Conservation (phyloP, 371 early-diverging fungal species). For the Rhizopus arrhizus region DNA sequence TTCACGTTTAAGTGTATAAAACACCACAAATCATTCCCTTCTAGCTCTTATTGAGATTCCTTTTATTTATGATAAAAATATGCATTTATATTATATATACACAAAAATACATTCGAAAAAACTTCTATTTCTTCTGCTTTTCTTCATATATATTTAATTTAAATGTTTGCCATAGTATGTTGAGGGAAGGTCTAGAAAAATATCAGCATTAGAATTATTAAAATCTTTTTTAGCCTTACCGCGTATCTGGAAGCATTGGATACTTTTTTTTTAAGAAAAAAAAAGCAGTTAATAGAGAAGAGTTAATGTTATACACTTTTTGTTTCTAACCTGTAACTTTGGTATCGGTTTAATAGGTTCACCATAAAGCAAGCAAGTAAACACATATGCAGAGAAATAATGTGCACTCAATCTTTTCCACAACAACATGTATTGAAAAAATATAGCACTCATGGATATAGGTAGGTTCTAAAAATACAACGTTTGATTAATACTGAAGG, state of each 20-base stretch:
- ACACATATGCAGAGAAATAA: conserved; percentile 60
- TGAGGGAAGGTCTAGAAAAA: conserved; percentile 23
- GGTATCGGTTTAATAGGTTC: conserved; percentile 65
- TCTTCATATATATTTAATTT: conserved; percentile 25
- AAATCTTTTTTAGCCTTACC: conserved; percentile 30
- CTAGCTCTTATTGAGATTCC: no score
- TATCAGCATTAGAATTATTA: background rate
- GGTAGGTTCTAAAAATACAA: conserved; percentile 51
- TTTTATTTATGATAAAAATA: no score
- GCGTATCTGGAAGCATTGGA: conserved; percentile 63
- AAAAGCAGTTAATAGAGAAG: conserved; percentile 1
- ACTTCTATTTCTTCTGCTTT: background rate
- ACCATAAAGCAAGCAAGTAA: conserved; percentile 60
- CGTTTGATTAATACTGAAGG: background rate
- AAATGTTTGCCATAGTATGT: conserved; percentile 30
- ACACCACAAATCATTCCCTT: no score
- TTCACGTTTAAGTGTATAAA: no score
- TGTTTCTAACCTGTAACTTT: conserved; percentile 49
- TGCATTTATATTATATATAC: no score
- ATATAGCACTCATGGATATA: conserved; percentile 59
- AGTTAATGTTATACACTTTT: conserved; percentile 1
- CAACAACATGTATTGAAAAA: conserved; percentile 63
- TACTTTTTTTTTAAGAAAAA: conserved; percentile 28
- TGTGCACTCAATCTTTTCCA: conserved; percentile 66
- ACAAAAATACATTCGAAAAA: background rate